Evolutionary conservation across 1,139 yeast genomes (phyloP).

Genomic region (Hansenula lynferdii): DNA sequence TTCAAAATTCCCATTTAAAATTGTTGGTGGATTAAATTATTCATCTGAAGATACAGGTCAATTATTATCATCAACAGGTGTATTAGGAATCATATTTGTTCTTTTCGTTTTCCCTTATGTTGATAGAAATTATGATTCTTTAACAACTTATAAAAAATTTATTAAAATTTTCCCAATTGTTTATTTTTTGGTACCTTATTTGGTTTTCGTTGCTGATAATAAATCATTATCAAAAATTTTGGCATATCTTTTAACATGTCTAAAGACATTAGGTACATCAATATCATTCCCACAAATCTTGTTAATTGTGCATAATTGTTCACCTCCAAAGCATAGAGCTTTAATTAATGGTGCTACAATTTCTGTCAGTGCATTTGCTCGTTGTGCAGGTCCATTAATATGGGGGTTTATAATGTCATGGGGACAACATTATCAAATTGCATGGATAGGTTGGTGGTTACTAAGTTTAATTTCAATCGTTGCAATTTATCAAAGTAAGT

Average conservation of each 20-base stretch:
- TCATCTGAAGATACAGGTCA: conserved; percentile 47
- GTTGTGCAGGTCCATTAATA: conserved; percentile 52
- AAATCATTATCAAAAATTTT: conserved; percentile 4
- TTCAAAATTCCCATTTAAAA: conserved; percentile 41
- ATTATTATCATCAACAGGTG: conserved; percentile 51
- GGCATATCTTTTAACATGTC: conserved; percentile 26
- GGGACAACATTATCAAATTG: conserved; percentile 37
- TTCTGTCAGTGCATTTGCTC: conserved; percentile 47
- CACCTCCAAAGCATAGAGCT: conserved; percentile 44
- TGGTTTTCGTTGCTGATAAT: conserved; percentile 32
- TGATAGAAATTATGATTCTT: conserved; percentile 45
- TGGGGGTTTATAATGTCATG: conserved; percentile 56
- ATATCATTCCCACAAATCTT: conserved; percentile 38
- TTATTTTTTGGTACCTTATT: conserved; percentile 45
- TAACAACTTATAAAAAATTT: conserved; percentile 39
- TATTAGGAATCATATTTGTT: conserved; percentile 49
- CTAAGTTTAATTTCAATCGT: conserved; percentile 34
- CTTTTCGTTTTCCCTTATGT: conserved; percentile 49
- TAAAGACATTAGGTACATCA: conserved; percentile 30
- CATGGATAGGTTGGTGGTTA: conserved; percentile 49
- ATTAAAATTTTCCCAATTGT: conserved; percentile 40
- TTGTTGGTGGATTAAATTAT: conserved; percentile 47
- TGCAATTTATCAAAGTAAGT: conserved; percentile 22
- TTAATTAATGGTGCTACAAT: conserved; percentile 46
- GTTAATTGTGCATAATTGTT: conserved; percentile 42